These are phyloP conservation scores for Aspergillus puulaauensis DNA, from an alignment of 2,329 filamentous ascomycete genomes.

Conservation along the genomic window DNA sequence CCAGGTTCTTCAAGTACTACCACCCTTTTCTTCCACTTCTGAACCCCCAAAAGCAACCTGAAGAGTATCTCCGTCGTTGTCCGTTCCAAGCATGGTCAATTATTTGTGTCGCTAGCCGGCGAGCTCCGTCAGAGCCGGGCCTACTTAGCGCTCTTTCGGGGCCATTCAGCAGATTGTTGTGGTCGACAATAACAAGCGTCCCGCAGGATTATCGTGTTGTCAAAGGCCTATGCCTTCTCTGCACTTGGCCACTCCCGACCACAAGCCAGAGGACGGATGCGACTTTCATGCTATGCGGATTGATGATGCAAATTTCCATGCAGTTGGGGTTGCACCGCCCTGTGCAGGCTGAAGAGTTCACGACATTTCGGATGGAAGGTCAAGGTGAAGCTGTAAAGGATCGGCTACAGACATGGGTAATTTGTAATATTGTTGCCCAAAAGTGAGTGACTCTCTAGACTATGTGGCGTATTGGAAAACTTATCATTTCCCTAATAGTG, in stretches of 20 bases:
- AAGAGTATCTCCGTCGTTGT: conserved; percentile 57
- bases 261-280: conserved; percentile 62
- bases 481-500: conserved; percentile 38
- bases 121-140: conserved; percentile 54
- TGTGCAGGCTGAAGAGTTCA: conserved; percentile 58
- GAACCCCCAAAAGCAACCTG: conserved; percentile 53
- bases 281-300: conserved; percentile 62
- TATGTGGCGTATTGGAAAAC: not conserved
- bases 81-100: conserved; percentile 66
- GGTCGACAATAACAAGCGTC: conserved; percentile 58
- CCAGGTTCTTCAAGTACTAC: conserved; percentile 61
- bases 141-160: conserved; percentile 51
- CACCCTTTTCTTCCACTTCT: conserved; percentile 64
- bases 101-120: conserved; percentile 59
- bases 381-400: conserved; percentile 63
- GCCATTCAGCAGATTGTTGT: conserved; percentile 57
- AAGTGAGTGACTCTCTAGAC: conserved; percentile 44
- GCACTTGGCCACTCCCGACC: conserved; percentile 63
- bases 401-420: conserved; percentile 63
- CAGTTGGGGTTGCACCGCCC: conserved; percentile 63
- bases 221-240: conserved; percentile 62
- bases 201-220: conserved; percentile 63
- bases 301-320: conserved; percentile 67
- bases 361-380: conserved; percentile 50
- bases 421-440: conserved; percentile 67